phyloP scores from a whole-genome alignment of 73 alveolate genomes.

The Effrenium voratum region DNA sequence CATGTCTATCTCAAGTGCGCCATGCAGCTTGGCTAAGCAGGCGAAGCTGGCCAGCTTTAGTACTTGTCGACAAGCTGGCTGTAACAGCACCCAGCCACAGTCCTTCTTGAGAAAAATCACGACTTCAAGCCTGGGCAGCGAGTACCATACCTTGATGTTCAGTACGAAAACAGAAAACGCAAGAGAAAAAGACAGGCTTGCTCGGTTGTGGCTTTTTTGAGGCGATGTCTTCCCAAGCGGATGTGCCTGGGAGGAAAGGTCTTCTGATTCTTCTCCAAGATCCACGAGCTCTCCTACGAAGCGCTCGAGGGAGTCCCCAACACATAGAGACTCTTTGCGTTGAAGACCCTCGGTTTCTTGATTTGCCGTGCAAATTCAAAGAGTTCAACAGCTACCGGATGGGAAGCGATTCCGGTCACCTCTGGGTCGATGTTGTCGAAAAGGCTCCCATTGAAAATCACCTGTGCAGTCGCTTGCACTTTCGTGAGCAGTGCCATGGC shows the following conservation, averaged over 20 bases:
- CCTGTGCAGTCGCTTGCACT: neutral
- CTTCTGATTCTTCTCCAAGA: neutral
- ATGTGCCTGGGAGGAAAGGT: conserved; percentile 17
- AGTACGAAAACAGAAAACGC: too few relatives aligned
- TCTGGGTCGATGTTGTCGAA: conserved; percentile 7
- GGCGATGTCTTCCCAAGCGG: too few relatives aligned
- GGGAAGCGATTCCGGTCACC: too few relatives aligned
- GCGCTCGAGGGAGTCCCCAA: neutral
- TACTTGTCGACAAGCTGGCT: too few relatives aligned
- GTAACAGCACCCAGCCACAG: neutral
- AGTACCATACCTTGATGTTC: too few relatives aligned
- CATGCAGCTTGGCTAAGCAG: too few relatives aligned
- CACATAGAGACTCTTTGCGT: neutral
- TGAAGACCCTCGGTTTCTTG: neutral
- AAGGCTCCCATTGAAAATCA: conserved; percentile 4
- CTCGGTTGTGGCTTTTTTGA: too few relatives aligned
- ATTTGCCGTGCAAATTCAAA: too few relatives aligned
- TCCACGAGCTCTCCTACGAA: conserved; percentile 29
- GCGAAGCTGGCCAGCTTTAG: too few relatives aligned
- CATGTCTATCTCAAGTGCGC: neutral
- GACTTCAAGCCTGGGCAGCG: conserved; percentile 31
- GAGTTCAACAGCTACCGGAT: too few relatives aligned
- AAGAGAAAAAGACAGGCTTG: too few relatives aligned
- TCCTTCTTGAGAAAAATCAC: conserved; percentile 59
- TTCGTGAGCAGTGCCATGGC: too few relatives aligned